A percentile compares a stretch with the other conserved stretches of the same genome.
These are phyloP conservation scores for Chaetomiaceae sp. DNA, from an alignment of 2,329 filamentous ascomycete genomes.

Conservation along the genomic window DNA sequence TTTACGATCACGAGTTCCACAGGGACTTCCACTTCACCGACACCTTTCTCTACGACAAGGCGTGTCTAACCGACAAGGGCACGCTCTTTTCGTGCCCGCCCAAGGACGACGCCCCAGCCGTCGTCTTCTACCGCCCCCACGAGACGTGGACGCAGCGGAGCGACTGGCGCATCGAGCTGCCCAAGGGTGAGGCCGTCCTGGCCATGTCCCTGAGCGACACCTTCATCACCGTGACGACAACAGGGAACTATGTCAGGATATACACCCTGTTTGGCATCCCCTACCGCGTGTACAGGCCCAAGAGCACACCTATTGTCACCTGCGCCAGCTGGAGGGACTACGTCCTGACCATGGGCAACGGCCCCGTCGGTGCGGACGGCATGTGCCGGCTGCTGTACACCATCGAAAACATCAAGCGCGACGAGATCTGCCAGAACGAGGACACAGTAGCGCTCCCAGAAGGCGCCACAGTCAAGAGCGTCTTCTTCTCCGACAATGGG, in stretches of 20 bases:
- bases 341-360: slow-evolving; percentile 93
- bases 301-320: slow-evolving; percentile 83
- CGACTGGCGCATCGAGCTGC: slow-evolving; percentile 88
- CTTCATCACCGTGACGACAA: slow-evolving; percentile 85
- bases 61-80: slow-evolving; percentile 81
- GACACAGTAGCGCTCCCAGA: slow-evolving; percentile 83
- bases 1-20: slow-evolving; percentile 90
- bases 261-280: slow-evolving; percentile 92
- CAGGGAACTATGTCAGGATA: slow-evolving; percentile 80
- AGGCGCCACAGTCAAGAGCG: slow-evolving; percentile 67
- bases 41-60: slow-evolving; percentile 92
- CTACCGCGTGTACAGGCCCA: slow-evolving; percentile 83
- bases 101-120: slow-evolving; percentile 60
- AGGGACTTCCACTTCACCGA: slow-evolving; percentile 97
- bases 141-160: slow-evolving; percentile 90
- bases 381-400: slow-evolving; percentile 77
- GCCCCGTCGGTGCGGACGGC: slow-evolving; percentile 74
- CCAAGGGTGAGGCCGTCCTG: slow-evolving; percentile 76
- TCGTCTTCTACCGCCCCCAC: slow-evolving; percentile 93
- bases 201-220: slow-evolving; percentile 89
- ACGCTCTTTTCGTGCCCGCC: slow-evolving; percentile 80
- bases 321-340: slow-evolving; percentile 95
- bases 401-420: slow-evolving; percentile 89
- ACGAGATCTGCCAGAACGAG: slow-evolving; percentile 91
- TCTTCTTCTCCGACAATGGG: slow-evolving; percentile 91